A percentile compares a stretch with the other conserved stretches of the same genome.
These are phyloP conservation scores for Colletotrichum melonis DNA, from an alignment of 2,329 filamentous ascomycete genomes.

Conservation along the genomic window DNA sequence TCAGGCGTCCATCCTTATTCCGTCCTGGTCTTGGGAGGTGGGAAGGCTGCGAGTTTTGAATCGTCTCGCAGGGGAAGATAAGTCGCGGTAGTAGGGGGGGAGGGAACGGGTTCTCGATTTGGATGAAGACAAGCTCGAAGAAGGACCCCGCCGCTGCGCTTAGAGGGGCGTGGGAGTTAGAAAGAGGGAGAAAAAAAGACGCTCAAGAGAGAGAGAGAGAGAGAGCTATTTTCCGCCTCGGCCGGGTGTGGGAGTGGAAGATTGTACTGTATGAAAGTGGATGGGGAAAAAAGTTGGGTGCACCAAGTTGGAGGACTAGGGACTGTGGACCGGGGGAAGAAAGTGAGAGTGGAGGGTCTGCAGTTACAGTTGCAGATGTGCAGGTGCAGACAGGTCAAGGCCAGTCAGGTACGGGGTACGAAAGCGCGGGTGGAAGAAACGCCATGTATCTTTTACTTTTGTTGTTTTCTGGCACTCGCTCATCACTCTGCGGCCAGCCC, in stretches of 20 bases:
- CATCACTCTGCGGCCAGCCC: too few species aligned
- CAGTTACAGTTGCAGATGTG: neutral
- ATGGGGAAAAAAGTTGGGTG: neutral
- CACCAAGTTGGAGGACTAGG: neutral
- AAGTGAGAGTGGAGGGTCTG: neutral
- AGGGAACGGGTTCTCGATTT: slow-evolving; percentile 27
- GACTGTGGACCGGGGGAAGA: neutral
- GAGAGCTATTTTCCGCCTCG: slow-evolving; percentile 18
- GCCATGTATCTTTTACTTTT: neutral
- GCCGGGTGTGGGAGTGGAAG: slow-evolving; percentile 11
- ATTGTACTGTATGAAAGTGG: slow-evolving; percentile 18
- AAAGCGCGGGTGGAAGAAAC: neutral
- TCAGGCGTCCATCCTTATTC: slow-evolving; percentile 13
- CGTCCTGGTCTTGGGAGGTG: slow-evolving; percentile 10
- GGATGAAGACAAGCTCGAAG: slow-evolving; percentile 33
- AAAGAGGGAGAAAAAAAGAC: neutral
- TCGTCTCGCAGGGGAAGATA: slow-evolving; percentile 19
- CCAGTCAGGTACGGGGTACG: slow-evolving; percentile 3
- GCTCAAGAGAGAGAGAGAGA: neutral
- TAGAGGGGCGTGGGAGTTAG: slow-evolving; percentile 20
- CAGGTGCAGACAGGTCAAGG: neutral
- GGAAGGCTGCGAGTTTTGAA: slow-evolving; percentile 36
- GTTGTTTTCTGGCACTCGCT: neutral
- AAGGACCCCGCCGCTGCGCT: slow-evolving; percentile 26
- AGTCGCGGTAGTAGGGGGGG: slow-evolving; percentile 22